These are phyloP conservation scores for Thinopyrum obtusiflorum DNA, from an alignment of 202 grass and related monocot species.

Conservation along the genomic window DNA sequence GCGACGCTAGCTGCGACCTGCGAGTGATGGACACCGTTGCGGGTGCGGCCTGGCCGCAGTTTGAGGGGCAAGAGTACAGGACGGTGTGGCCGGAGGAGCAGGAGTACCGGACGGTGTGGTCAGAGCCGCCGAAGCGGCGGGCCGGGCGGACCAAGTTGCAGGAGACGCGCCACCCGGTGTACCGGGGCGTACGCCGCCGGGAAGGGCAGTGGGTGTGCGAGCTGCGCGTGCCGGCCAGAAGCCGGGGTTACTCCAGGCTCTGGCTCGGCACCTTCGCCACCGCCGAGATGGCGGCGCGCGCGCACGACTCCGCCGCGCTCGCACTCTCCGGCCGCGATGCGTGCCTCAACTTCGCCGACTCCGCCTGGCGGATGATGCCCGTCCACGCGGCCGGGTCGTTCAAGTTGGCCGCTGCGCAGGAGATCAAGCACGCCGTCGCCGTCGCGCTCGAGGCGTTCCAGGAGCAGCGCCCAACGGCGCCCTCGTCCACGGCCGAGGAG, in stretches of 20 bases:
- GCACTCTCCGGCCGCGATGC: conserved; percentile 45
- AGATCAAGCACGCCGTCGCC: not conserved
- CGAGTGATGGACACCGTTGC: not conserved
- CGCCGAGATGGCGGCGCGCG: conserved; percentile 35
- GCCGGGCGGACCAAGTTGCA: not conserved
- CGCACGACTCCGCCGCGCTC: conserved; percentile 76
- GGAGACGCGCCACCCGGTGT: not conserved
- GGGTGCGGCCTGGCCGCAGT: not conserved
- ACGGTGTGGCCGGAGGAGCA: not conserved
- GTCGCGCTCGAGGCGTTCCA: not conserved
- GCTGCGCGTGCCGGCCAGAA: not conserved
- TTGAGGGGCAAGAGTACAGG: not conserved
- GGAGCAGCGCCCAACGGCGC: not conserved
- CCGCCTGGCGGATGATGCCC: conserved; percentile 13
- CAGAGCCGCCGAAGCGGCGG: not conserved
- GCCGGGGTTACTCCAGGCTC: not conserved
- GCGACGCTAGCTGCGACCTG: not conserved
- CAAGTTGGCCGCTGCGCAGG: not conserved
- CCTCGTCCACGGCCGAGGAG: not conserved
- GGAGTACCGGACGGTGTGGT: not conserved
- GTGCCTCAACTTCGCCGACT: conserved; percentile 75
- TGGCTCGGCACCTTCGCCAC: not conserved
- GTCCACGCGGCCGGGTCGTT: not conserved
- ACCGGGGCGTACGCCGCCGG: not conserved
- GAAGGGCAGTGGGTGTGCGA: not conserved